These are phyloP conservation scores for Schizosaccharomyces japonicus DNA, from an alignment of 805 yeast species.

Conservation along the genomic window DNA sequence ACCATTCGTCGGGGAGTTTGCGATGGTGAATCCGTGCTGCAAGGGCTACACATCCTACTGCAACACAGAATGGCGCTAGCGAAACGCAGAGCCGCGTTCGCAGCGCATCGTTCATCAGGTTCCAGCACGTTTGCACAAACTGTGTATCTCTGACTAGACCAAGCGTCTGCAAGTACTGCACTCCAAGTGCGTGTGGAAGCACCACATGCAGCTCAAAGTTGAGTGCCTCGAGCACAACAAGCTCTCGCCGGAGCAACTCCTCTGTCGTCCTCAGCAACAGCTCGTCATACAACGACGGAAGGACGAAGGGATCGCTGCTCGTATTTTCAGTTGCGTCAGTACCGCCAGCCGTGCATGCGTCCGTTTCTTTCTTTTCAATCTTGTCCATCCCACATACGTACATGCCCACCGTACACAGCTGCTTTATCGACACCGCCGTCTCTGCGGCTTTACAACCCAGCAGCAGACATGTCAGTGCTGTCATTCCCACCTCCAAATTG, in stretches of 20 bases:
- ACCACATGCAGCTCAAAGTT: not conserved
- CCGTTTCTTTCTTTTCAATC: not conserved
- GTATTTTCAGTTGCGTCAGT: too few relatives aligned
- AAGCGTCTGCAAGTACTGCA: constrained; percentile 1
- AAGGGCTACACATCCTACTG: not conserved
- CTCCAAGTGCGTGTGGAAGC: not conserved
- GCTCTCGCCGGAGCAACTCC: too few relatives aligned
- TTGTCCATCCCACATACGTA: not conserved
- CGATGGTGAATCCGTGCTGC: not conserved
- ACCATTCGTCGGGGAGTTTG: not conserved
- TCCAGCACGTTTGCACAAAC: not conserved
- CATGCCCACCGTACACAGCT: not conserved
- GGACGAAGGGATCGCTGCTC: too few relatives aligned
- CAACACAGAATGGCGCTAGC: not conserved
- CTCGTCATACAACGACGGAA: too few relatives aligned
- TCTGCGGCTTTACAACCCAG: not conserved
- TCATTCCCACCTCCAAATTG: not conserved
- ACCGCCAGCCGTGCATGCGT: not conserved
- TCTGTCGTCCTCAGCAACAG: too few relatives aligned
- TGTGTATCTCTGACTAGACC: not conserved
- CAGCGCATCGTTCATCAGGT: not conserved
- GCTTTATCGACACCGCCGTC: not conserved
- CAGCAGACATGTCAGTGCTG: not conserved
- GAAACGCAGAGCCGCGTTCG: not conserved
- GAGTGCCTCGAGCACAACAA: not conserved